Conservation (phyloP, 202 grass and related monocot species). For the Hordeum pubiflorum region DNA sequence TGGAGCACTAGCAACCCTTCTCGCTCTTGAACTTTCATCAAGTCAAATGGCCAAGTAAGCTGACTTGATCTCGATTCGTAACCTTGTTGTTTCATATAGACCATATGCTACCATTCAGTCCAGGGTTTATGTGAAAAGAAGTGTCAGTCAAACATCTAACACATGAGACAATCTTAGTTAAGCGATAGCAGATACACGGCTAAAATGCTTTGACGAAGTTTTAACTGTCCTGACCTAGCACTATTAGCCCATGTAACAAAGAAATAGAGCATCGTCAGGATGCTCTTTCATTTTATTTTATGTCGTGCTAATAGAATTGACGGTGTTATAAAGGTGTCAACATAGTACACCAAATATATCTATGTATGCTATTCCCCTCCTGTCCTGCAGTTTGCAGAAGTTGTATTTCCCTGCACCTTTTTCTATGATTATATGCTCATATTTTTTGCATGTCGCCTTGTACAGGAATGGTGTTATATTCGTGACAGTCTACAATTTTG, state of each 20-base stretch:
- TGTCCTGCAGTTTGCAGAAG: not conserved
- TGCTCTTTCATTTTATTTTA: not conserved
- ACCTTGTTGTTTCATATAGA: constrained; percentile 4
- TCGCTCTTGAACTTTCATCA: constrained; percentile 85
- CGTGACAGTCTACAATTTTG: constrained; percentile 91
- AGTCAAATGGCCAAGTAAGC: constrained; percentile 82
- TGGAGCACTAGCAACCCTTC: constrained; percentile 84
- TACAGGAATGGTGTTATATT: constrained; percentile 64
- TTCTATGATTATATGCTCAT: not conserved
- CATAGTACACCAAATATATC: constrained; percentile 4
- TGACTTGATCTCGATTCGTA: constrained; percentile 14
- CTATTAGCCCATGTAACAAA: not conserved
- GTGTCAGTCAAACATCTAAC: not conserved
- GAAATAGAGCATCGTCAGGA: not conserved
- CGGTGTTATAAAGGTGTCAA: not conserved
- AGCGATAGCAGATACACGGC: not conserved
- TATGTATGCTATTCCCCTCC: not conserved
- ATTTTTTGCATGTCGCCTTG: constrained; percentile 5
- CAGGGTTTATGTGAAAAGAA: constrained; percentile 2
- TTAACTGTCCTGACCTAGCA: no score
- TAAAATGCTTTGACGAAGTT: not conserved
- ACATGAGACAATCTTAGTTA: not conserved
- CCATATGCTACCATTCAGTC: constrained; percentile 1
- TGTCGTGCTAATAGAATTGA: not conserved
- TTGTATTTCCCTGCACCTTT: not conserved